phyloP scores from a whole-genome alignment of 176 grass and related monocot species.

The Triticum timopheevii region DNA sequence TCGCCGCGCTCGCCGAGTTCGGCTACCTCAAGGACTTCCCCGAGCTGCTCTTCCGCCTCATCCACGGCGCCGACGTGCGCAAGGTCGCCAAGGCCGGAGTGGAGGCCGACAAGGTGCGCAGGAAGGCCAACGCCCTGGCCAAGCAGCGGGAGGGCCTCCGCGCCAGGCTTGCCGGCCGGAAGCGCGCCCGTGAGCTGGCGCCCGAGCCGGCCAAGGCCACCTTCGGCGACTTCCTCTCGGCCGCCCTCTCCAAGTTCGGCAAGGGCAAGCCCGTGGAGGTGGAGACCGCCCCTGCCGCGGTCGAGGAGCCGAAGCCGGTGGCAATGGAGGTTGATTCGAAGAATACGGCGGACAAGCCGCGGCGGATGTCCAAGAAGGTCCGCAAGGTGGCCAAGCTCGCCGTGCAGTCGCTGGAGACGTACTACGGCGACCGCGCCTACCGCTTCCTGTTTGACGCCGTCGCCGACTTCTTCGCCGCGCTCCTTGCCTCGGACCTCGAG shows the following conservation, averaged over 20 bases:
- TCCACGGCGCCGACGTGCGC: slow-evolving; percentile 18
- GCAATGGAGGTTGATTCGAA: not conserved
- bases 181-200: not conserved
- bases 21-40: slow-evolving; percentile 53
- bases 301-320: not conserved
- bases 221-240: not conserved
- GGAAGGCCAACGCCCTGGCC: not conserved
- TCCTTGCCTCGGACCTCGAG: slow-evolving; percentile 44
- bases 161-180: not conserved
- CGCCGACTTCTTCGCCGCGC: slow-evolving; percentile 37
- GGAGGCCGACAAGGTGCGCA: not conserved
- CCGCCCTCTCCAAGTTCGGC: not conserved
- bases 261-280: not conserved
- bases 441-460: slow-evolving; percentile 53
- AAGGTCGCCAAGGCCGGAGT: not conserved
- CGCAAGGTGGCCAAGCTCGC: slow-evolving; percentile 23
- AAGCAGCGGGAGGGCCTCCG: not conserved
- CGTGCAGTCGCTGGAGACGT: slow-evolving; percentile 37
- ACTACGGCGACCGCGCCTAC: slow-evolving; percentile 40
- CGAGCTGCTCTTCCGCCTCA: slow-evolving; percentile 40
- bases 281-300: not conserved
- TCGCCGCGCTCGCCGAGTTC: slow-evolving; percentile 36
- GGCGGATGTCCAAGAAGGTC: slow-evolving; percentile 4
- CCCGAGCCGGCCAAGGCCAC: not conserved
- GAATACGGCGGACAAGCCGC: not conserved